Conservation (phyloP, 2,329 filamentous ascomycete genomes). For the Beauveria varroae region DNA sequence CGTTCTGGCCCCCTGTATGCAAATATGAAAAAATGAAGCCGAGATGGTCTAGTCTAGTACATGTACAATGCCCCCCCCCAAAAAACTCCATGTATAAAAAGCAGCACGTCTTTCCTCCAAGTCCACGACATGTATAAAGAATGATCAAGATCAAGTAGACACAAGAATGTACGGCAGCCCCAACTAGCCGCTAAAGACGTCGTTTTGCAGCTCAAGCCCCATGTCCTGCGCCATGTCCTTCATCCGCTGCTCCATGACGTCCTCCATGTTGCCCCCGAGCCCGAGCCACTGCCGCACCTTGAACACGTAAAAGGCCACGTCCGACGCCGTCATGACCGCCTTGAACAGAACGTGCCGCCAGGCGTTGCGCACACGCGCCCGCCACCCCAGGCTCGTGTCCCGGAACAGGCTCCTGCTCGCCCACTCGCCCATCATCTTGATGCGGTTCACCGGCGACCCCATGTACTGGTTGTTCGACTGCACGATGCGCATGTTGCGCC, state of each 20-base stretch:
- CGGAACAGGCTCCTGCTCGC: conserved; percentile 77
- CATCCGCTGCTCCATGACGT: conserved; percentile 86
- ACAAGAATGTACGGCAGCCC: not conserved
- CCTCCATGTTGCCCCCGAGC: conserved; percentile 80
- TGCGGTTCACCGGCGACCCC: conserved; percentile 79
- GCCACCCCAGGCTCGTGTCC: conserved; percentile 54
- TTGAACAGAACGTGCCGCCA: conserved; percentile 78
- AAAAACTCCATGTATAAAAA: not conserved
- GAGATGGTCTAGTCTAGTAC: conserved; percentile 10
- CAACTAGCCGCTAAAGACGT: conserved; percentile 71
- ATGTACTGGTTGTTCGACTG: conserved; percentile 90
- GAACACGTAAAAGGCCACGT: conserved; percentile 76
- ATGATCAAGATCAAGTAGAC: too few species aligned
- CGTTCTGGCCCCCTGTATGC: not conserved
- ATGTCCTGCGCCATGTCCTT: conserved; percentile 81
- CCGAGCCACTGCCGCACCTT: conserved; percentile 72
- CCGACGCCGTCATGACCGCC: conserved; percentile 64
- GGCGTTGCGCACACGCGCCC: conserved; percentile 59
- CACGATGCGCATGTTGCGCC: conserved; percentile 84
- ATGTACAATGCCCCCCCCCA: not conserved
- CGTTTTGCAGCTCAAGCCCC: conserved; percentile 83
- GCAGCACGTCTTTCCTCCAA: not conserved
- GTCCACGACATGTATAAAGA: not conserved
- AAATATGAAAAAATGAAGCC: not conserved
- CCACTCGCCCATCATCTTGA: conserved; percentile 93